phyloP scores from a whole-genome alignment of 1,139 yeast genomes.

The Protomyces arabidopsidicola region DNA sequence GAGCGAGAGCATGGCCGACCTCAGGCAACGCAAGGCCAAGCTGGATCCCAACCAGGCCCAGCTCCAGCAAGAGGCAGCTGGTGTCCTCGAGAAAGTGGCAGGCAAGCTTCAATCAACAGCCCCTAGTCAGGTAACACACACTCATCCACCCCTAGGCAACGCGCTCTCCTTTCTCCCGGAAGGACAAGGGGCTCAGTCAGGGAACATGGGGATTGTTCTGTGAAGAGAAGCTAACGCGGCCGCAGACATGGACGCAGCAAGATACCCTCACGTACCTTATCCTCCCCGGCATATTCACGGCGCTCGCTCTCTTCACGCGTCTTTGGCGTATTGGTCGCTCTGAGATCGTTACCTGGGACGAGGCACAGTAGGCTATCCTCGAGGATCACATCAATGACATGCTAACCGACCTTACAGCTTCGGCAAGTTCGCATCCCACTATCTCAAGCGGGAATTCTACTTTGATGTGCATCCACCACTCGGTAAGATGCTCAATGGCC shows the following conservation, averaged over 20 bases:
- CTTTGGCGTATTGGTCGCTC: conserved; percentile 61
- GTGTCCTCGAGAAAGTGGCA: too few species aligned
- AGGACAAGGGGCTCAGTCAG: too few species aligned
- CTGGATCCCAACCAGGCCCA: background rate
- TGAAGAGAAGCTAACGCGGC: too few species aligned
- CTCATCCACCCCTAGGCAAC: too few species aligned
- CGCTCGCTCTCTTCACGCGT: conserved; percentile 61
- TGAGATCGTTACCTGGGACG: conserved; percentile 85
- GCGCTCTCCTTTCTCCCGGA: too few species aligned
- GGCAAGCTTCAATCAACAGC: too few species aligned
- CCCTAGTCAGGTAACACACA: too few species aligned
- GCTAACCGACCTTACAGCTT: conserved; percentile 44
- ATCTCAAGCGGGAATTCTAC: conserved; percentile 85
- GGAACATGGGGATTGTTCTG: too few species aligned
- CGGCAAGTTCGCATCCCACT: conserved; percentile 92
- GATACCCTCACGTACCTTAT: conserved; percentile 12
- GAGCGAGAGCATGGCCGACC: background rate
- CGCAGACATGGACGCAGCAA: background rate
- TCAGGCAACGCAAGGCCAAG: background rate
- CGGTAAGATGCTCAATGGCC: conserved; percentile 94
- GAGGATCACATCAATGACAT: conserved; percentile 37
- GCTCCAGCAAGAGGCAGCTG: background rate
- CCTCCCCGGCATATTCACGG: conserved; percentile 54
- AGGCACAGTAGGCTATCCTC: conserved; percentile 58
- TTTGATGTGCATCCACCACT: conserved; percentile 99